Evolutionary conservation across 2,329 filamentous ascomycete genomes (phyloP), one percentile per base, ranked within the genome.

Genomic region (Stagonosporopsis chrysanthemi): DNA sequence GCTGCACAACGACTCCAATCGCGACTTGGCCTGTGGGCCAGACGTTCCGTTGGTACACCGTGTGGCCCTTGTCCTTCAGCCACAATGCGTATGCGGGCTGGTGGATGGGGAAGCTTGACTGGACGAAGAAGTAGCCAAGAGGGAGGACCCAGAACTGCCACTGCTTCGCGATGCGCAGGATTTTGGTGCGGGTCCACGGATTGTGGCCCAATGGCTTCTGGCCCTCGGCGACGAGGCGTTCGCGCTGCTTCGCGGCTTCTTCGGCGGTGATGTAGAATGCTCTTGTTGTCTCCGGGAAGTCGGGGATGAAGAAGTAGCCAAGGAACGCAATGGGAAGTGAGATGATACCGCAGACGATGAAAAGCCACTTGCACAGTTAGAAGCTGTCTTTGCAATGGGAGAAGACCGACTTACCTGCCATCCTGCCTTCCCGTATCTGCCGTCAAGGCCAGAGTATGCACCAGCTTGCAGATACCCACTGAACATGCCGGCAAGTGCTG

Each of bases 111-210:
- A 58, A 64, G 33, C 68, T 71, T 2, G 59, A 56, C 43, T 64
- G 64, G 1, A 75, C 79, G 62, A 63, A 81, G 75, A 79, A 79
- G 58, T 82, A 82, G 43, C 77, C 80, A 3, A 77, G 67, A 1
- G 82, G 75, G 43, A 82, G 79, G 0, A 82, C 72, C 76, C 76
- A 83, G 17, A 82, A 81, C 59, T 82, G 80, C 80, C 80, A 82
- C 6, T 80, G 72, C 29, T 69, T 68, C 5, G 79, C 62, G 1
- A 77, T 76, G 12, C 77, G 70, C 55, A 77, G 76, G 47, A 82
- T 77, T 2, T 81, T 80, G 45, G 77, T 75, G 0, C 77, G 53
- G 11, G 49, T 65, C 67, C 66, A 71, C 0, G 65, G 67, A 44
- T 81, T 64, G 39, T 78, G 78, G 0, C 77, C 78, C 0, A 81